Conservation (phyloP, 2,329 filamentous ascomycete species). For the Alternaria sp. region DNA sequence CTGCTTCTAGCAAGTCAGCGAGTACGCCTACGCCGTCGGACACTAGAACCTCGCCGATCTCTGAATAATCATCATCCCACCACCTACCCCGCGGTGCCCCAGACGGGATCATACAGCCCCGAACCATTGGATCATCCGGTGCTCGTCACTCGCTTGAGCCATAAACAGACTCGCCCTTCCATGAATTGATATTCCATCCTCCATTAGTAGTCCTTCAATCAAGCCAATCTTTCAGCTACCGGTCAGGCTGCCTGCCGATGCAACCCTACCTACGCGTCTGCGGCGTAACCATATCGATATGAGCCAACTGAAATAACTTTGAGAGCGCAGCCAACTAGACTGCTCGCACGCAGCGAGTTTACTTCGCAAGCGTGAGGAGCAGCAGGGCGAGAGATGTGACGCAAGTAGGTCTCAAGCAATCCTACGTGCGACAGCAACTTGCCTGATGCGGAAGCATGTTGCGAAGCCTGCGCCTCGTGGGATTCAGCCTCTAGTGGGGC, state of each 20-base stretch:
- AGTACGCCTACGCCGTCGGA: background rate
- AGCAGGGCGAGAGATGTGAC: background rate
- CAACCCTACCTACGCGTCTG: slow-evolving; percentile 13
- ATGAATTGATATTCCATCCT: background rate
- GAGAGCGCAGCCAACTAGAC: background rate
- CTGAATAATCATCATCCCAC: slow-evolving; percentile 16
- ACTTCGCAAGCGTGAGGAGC: slow-evolving; percentile 3
- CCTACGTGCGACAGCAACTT: background rate
- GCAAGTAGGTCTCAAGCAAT: slow-evolving; percentile 1
- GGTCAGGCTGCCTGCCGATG: slow-evolving; percentile 10
- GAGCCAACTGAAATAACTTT: background rate
- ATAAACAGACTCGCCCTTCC: slow-evolving; percentile 4
- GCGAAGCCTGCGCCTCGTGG: slow-evolving; percentile 9
- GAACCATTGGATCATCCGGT: slow-evolving; percentile 17
- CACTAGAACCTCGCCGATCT: slow-evolving; percentile 14
- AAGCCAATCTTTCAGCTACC: slow-evolving; percentile 14
- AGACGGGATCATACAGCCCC: slow-evolving; percentile 15
- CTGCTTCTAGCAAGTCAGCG: background rate
- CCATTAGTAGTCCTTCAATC: slow-evolving; percentile 11
- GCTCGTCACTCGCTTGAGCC: slow-evolving; percentile 7
- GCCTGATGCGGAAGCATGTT: slow-evolving; percentile 9
- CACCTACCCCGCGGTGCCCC: slow-evolving; percentile 24
- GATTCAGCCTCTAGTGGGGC: slow-evolving; percentile 9
- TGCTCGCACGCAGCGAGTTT: background rate
- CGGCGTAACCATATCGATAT: slow-evolving; percentile 1